Evolutionary conservation across 352 stramenopile species (phyloP).

Genomic region (Phytopythium mirpurense): DNA sequence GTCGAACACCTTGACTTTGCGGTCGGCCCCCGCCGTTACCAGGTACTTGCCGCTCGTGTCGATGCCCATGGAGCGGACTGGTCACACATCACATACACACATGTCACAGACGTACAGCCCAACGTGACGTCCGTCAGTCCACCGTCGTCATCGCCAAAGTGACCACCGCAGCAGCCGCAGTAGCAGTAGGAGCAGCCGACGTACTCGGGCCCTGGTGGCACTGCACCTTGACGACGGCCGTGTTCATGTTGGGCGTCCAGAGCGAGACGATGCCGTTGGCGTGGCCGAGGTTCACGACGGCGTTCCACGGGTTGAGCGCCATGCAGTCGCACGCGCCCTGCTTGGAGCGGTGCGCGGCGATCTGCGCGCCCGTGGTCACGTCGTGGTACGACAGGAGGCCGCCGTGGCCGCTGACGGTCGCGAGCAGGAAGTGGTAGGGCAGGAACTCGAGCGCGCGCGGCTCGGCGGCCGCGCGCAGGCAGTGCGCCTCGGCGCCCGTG

Average conservation of each 20-base stretch:
- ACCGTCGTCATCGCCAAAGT: slow-evolving; percentile 6
- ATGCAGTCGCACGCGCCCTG: slow-evolving; percentile 92
- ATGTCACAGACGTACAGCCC: slow-evolving; percentile 8
- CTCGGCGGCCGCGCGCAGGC: slow-evolving; percentile 90
- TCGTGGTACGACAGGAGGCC: slow-evolving; percentile 95
- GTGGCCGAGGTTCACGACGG: slow-evolving; percentile 95
- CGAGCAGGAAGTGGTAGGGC: slow-evolving; percentile 98
- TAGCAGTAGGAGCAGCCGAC: slow-evolving; percentile 13
- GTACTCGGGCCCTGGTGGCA: slow-evolving; percentile 94
- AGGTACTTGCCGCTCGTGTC: slow-evolving; percentile 94
- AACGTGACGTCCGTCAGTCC: background rate
- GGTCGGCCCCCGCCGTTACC: slow-evolving; percentile 93
- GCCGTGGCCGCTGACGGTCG: slow-evolving; percentile 87
- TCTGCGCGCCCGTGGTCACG: slow-evolving; percentile 92
- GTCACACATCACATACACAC: too few relatives aligned
- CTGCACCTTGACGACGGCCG: slow-evolving; percentile 96
- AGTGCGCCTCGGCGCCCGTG: slow-evolving; percentile 96
- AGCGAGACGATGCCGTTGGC: slow-evolving; percentile 97
- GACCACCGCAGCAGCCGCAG: slow-evolving; percentile 4
- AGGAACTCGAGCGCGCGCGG: slow-evolving; percentile 95
- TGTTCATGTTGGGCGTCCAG: slow-evolving; percentile 94
- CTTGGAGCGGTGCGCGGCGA: slow-evolving; percentile 91
- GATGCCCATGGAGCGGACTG: slow-evolving; percentile 89
- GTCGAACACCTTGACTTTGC: slow-evolving; percentile 97
- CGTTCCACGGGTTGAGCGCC: slow-evolving; percentile 95